phyloP scores from a whole-genome alignment of 768 basidiomycete species.

The Omphalotus guepiniiformis region DNA sequence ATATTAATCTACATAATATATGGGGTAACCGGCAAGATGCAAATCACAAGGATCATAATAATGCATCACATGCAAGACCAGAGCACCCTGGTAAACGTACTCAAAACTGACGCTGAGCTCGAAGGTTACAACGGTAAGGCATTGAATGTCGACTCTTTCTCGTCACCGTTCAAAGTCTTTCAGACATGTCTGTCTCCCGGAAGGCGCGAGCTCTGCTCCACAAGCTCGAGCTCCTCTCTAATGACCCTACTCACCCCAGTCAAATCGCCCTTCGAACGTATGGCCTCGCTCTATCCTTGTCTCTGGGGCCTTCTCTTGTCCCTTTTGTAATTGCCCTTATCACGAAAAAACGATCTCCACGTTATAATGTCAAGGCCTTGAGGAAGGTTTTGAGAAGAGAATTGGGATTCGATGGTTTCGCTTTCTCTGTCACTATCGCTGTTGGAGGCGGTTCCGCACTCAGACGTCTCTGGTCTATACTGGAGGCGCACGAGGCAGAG shows the following conservation, averaged over 20 bases:
- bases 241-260: conserved; percentile 44
- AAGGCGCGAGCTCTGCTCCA: no score
- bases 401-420: conserved; percentile 59
- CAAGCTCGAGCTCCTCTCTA: conserved; percentile 22
- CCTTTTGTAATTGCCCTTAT: conserved; percentile 42
- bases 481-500: conserved; percentile 11
- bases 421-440: conserved; percentile 60
- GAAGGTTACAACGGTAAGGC: no score
- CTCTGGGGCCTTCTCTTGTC: conserved; percentile 61
- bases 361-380: conserved; percentile 19
- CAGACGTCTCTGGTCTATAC: conserved; percentile 36
- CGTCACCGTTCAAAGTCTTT: no score
- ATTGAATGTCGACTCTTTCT: no score
- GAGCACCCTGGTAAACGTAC: no score
- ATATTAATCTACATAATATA: no score
- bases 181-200: no score
- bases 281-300: conserved; percentile 57
- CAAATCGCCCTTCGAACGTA: conserved; percentile 67
- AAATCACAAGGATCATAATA: no score
- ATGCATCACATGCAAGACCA: no score
- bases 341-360: conserved; percentile 16
- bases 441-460: conserved; percentile 62
- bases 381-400: conserved; percentile 46
- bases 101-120: no score
- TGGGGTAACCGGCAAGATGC: no score